Evolutionary conservation across 1,284 basidiomycete genomes (phyloP).

Genomic region (Ceratobasidium sp.): DNA sequence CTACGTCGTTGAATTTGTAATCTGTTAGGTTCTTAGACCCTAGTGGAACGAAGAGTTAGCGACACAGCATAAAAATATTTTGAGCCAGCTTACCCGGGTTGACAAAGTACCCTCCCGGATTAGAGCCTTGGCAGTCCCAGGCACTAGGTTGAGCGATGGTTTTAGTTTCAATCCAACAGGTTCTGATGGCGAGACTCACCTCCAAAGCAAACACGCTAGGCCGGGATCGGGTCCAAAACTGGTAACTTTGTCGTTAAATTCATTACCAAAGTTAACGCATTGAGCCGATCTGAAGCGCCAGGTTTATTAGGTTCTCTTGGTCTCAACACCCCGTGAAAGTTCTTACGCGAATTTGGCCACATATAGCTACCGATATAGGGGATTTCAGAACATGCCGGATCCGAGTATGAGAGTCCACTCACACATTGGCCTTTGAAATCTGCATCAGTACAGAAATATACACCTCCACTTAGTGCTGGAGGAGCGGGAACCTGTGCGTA

Average conservation of each 20-base stretch:
- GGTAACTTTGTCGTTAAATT: constrained; percentile 33
- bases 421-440: constrained; percentile 1
- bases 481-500: constrained; percentile 9
- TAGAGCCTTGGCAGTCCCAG: constrained; percentile 23
- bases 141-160: neutral
- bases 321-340: neutral
- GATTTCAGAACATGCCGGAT: neutral
- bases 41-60: neutral
- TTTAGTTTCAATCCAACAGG: neutral
- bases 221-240: constrained; percentile 30
- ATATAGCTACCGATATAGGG: neutral
- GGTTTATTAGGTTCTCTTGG: neutral
- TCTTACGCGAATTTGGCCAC: constrained; percentile 25
- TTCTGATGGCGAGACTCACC: neutral
- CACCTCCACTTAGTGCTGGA: constrained; percentile 21
- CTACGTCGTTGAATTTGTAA: constrained; percentile 25
- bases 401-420: neutral
- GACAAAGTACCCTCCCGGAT: constrained; percentile 3
- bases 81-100: constrained; percentile 20
- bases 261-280: constrained; percentile 38
- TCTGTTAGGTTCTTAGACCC: neutral
- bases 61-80: neutral
- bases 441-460: constrained; percentile 22
- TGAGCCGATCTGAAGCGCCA: constrained; percentile 10
- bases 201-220: constrained; percentile 19